These are phyloP conservation scores for Phaeolepiota aurea DNA, from an alignment of 768 basidiomycete species.

Conservation along the genomic window DNA sequence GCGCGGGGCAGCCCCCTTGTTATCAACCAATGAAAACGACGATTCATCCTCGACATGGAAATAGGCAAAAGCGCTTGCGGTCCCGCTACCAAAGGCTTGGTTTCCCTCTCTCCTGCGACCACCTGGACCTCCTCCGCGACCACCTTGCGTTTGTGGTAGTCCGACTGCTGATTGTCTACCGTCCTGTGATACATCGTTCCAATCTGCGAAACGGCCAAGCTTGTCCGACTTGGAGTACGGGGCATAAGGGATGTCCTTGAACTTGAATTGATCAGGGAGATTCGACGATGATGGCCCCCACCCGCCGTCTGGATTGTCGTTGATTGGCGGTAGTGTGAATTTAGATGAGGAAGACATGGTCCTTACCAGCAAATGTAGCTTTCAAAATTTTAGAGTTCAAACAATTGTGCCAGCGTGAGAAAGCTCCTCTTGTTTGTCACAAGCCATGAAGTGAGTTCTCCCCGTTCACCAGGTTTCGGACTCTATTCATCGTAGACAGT, in stretches of 20 bases:
- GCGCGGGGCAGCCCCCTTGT: conserved; percentile 63
- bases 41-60: conserved; percentile 98
- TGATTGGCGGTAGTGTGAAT: conserved; percentile 79
- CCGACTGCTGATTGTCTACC: conserved; percentile 49
- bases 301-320: conserved; percentile 88
- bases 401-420: conserved; percentile 24
- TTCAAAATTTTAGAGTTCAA: conserved; percentile 5
- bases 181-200: conserved; percentile 76
- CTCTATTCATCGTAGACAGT: conserved; percentile 30
- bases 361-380: neutral
- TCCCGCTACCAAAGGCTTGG: conserved; percentile 85
- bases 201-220: conserved; percentile 95
- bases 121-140: conserved; percentile 41
- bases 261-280: conserved; percentile 88
- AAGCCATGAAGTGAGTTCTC: conserved; percentile 63
- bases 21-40: conserved; percentile 93
- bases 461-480: neutral
- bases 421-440: conserved; percentile 15
- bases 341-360: conserved; percentile 51
- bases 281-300: conserved; percentile 84
- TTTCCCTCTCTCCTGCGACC: conserved; percentile 67
- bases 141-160: conserved; percentile 32
- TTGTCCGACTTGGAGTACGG: conserved; percentile 99
- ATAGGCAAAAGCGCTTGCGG: conserved; percentile 89
- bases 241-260: conserved; percentile 98